These are phyloP conservation scores for Aquanectria penicillioides DNA, from an alignment of 2,329 filamentous ascomycete species.

Conservation along the genomic window DNA sequence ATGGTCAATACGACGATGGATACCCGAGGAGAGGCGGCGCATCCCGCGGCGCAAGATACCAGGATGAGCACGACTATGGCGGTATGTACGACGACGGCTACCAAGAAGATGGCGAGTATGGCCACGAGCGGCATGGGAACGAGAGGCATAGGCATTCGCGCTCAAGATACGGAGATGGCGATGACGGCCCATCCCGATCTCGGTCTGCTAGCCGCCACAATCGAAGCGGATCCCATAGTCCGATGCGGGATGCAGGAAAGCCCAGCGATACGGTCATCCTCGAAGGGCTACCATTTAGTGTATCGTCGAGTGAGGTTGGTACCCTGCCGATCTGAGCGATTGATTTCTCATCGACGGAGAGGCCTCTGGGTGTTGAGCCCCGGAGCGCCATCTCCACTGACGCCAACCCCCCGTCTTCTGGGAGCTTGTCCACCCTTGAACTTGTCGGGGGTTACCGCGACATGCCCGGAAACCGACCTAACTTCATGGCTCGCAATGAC, in stretches of 20 bases:
- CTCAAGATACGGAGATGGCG: conserved; percentile 34
- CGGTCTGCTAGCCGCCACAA: conserved; percentile 40
- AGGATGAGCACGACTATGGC: conserved; percentile 47
- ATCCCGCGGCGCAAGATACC: conserved; percentile 40
- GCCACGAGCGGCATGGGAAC: conserved; percentile 35
- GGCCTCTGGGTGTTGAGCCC: conserved; percentile 18
- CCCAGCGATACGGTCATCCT: conserved; percentile 64
- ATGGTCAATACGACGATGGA: conserved; percentile 43
- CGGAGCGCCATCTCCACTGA: conserved; percentile 9
- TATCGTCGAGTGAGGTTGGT: conserved; percentile 63
- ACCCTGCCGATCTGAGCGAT: conserved; percentile 34
- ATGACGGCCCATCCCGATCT: conserved; percentile 37
- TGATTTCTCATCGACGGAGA: conserved; percentile 11
- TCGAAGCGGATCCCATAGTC: conserved; percentile 48
- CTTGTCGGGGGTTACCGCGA: conserved; percentile 16
- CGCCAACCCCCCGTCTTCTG: not conserved
- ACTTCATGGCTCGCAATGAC: conserved; percentile 36
- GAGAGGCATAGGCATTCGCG: conserved; percentile 30
- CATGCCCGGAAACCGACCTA: conserved; percentile 19
- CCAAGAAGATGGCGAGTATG: conserved; percentile 40
- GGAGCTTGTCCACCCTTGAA: conserved; percentile 15
- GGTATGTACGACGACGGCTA: conserved; percentile 53
- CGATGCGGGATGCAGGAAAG: conserved; percentile 49
- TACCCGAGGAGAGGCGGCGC: conserved; percentile 35
- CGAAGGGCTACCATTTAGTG: conserved; percentile 61